A percentile compares a stretch with the other conserved stretches of the same genome.
phyloP scores from a whole-genome alignment of 2,329 filamentous ascomycete species.

The Alternaria brassicicola region DNA sequence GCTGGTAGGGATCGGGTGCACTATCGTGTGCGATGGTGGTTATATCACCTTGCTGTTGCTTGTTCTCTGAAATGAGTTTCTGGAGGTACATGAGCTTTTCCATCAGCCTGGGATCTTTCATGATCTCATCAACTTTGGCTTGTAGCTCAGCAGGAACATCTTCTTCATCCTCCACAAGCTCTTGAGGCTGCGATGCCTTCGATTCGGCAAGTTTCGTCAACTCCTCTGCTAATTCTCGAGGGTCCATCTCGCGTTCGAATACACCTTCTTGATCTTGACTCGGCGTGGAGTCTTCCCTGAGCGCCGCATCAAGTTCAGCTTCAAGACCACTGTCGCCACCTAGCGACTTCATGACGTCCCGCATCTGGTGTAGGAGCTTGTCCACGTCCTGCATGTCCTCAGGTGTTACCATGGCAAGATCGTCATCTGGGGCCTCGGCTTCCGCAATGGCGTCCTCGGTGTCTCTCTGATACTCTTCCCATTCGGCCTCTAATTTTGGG shows the following conservation, averaged over 20 bases:
- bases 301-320: conserved; percentile 28
- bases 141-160: conserved; percentile 38
- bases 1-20: conserved; percentile 39
- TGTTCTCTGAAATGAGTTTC: conserved; percentile 28
- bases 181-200: conserved; percentile 7
- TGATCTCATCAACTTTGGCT: conserved; percentile 44
- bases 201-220: conserved; percentile 27
- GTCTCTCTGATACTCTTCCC: conserved; percentile 16
- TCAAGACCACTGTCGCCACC: conserved; percentile 28
- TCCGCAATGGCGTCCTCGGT: conserved; percentile 18
- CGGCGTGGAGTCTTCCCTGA: conserved; percentile 24
- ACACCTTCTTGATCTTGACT: conserved; percentile 19
- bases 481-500: conserved; percentile 21
- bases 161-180: conserved; percentile 22
- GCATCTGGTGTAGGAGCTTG: conserved; percentile 33
- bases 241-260: conserved; percentile 28
- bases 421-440: conserved; percentile 9
- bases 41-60: conserved; percentile 16
- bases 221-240: conserved; percentile 30
- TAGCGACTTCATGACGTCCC: conserved; percentile 32
- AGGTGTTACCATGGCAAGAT: conserved; percentile 11
- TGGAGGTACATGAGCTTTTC: conserved; percentile 43
- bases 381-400: conserved; percentile 30
- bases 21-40: conserved; percentile 27
- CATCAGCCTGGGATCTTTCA: conserved; percentile 42